Conservation (phyloP, 495 filamentous ascomycete genomes). For the Symbiotaphrina buchneri region DNA sequence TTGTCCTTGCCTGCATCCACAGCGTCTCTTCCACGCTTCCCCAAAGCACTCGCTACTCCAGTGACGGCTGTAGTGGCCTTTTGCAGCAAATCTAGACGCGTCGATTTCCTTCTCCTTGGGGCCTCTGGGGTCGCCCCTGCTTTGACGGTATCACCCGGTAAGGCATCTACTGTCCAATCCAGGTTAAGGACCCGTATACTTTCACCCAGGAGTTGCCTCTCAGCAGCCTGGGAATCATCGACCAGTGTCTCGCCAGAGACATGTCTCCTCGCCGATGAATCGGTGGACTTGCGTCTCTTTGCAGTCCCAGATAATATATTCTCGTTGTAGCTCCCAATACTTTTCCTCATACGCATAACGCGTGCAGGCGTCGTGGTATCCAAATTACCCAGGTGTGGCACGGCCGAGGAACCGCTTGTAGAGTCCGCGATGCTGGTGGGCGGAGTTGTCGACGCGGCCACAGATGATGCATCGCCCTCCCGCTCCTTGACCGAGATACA, state of each 20-base stretch:
- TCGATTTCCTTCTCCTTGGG: conserved; percentile 14
- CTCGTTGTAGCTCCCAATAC: conserved; percentile 29
- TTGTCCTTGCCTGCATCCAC: conserved; percentile 20
- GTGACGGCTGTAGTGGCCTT: conserved; percentile 19
- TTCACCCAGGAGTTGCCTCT: conserved; percentile 12
- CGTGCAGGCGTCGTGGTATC: conserved; percentile 8
- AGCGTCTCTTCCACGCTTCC: conserved; percentile 27
- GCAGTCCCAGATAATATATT: conserved; percentile 24
- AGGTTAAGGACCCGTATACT: conserved; percentile 18
- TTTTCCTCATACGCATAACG: conserved; percentile 20
- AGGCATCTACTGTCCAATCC: conserved; percentile 15
- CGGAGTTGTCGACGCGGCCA: neutral
- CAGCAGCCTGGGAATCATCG: conserved; percentile 11
- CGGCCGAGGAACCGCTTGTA: neutral
- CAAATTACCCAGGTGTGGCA: neutral
- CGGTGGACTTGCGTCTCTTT: conserved; percentile 12
- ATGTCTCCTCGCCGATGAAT: conserved; percentile 4
- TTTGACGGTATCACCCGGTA: conserved; percentile 17
- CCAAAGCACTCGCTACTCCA: conserved; percentile 18
- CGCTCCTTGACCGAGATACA: neutral
- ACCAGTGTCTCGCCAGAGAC: conserved; percentile 7
- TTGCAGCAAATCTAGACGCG: conserved; percentile 18
- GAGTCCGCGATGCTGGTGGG: neutral
- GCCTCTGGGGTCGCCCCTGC: conserved; percentile 12
- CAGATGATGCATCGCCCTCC: neutral